These are phyloP conservation scores for Alternaria longipes DNA, from an alignment of 2,329 filamentous ascomycete species.

Conservation along the genomic window DNA sequence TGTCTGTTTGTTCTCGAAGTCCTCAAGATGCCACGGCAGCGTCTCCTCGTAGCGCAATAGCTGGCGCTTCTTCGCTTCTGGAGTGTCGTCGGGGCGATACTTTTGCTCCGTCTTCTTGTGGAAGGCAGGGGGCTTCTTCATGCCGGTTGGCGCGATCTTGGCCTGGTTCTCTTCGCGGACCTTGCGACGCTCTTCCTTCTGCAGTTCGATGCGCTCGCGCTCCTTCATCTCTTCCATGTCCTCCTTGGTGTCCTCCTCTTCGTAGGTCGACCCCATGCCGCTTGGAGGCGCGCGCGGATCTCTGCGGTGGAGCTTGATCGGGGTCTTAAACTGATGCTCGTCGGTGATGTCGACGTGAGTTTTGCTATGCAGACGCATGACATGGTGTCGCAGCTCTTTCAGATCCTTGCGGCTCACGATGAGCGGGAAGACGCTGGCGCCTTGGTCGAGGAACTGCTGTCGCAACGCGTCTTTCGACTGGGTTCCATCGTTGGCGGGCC, in stretches of 20 bases:
- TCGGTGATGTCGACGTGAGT: conserved; percentile 73
- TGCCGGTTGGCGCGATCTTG: conserved; percentile 85
- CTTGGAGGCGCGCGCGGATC: conserved; percentile 75
- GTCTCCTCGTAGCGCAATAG: conserved; percentile 88
- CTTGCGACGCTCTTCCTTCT: conserved; percentile 80
- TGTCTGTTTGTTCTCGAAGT: conserved; percentile 93
- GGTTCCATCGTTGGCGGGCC: conserved; percentile 19
- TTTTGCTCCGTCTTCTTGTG: conserved; percentile 88
- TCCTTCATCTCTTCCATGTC: conserved; percentile 72
- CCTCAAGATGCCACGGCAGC: conserved; percentile 94
- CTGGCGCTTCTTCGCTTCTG: conserved; percentile 73
- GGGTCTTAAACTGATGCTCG: conserved; percentile 83
- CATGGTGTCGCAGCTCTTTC: conserved; percentile 82
- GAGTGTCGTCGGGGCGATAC: conserved; percentile 78
- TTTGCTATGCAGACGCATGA: conserved; percentile 78
- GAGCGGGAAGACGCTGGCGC: conserved; percentile 63
- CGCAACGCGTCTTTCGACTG: conserved; percentile 35
- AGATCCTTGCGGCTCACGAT: conserved; percentile 84
- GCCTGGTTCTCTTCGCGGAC: conserved; percentile 88
- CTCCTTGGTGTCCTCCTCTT: conserved; percentile 69
- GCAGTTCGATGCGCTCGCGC: conserved; percentile 65
- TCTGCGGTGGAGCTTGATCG: conserved; percentile 87
- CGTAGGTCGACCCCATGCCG: conserved; percentile 46
- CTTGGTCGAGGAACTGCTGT: conserved; percentile 38
- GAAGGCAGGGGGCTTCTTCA: conserved; percentile 71